phyloP scores from a whole-genome alignment of 441 rosid genomes.

The Breynia disticha region DNA sequence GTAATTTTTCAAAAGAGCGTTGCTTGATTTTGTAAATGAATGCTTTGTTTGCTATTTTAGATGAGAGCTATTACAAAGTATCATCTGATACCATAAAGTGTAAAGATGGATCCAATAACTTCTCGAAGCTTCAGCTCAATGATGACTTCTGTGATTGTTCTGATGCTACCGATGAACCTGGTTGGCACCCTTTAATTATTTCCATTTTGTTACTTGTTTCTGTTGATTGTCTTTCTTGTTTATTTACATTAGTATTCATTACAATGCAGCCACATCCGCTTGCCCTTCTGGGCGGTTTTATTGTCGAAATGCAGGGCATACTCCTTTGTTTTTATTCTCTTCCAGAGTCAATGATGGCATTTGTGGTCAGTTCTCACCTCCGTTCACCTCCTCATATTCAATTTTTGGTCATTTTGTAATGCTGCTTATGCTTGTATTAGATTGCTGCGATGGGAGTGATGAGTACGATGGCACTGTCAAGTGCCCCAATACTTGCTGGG shows the following conservation, averaged over 20 bases:
- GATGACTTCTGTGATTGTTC: slow-evolving; percentile 92
- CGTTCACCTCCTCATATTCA: not conserved
- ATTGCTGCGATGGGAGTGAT: slow-evolving; percentile 98
- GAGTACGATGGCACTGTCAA: slow-evolving; percentile 74
- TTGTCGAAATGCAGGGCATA: slow-evolving; percentile 67
- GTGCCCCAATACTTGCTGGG: slow-evolving; percentile 90
- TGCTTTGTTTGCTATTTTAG: slow-evolving; percentile 27
- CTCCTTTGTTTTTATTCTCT: slow-evolving; percentile 48
- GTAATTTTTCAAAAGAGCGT: not conserved
- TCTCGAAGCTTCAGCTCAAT: slow-evolving; percentile 66
- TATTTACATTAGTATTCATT: not conserved
- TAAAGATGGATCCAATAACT: slow-evolving; percentile 74
- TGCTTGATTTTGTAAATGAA: not conserved
- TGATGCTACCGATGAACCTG: slow-evolving; percentile 91
- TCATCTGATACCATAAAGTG: slow-evolving; percentile 46
- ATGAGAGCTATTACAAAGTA: slow-evolving; percentile 49
- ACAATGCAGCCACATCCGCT: slow-evolving; percentile 69
- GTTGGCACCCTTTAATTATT: slow-evolving; percentile 16
- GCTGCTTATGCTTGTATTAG: slow-evolving; percentile 20
- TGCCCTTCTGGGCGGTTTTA: slow-evolving; percentile 78
- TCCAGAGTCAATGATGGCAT: slow-evolving; percentile 86
- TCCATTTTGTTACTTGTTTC: not conserved
- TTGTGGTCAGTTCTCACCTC: not conserved
- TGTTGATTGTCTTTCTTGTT: not conserved
- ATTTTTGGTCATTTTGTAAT: not conserved